Evolutionary conservation across 441 rosid genomes (phyloP), one percentile per base, ranked within the genome.

Genomic region (Jatropha podagrica): DNA sequence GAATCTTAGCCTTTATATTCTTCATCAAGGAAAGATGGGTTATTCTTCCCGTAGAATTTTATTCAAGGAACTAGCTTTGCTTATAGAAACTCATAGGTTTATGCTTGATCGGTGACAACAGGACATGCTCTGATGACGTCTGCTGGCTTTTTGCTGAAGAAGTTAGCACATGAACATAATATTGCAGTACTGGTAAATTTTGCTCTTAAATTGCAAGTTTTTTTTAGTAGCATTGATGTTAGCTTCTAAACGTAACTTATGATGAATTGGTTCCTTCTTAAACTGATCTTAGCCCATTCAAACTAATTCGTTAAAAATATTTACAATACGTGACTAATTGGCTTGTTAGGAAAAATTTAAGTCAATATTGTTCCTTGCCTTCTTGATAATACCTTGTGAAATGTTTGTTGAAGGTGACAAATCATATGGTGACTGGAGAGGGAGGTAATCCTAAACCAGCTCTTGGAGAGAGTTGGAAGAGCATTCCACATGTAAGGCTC

Each of bases 401-500:
- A 55, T 54, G 18, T 56, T 75, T 67, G 10, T 71, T 76, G 75
- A 83, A 94, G 98, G 90, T 94, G 81, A 92, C 88, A 7, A 90
- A 93, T 82, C 98, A 90, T 83, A 93, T 87, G 13, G 97, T 92
- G 78, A 88, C 86, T 68, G 92, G 95, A 80, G 95, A 85, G 69
- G 89, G 88, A 63, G 91, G 93, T 69, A 73, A 71, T 61, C 78
- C 73, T 60, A 94, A 90, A 84, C 97, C 97, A 41, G 97, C 98
- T 76, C 93, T 92, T 42, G 98, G 98, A 61, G 92, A 92, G 87
- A 85, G 86, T 78, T 93, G 98, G 98, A 92, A 92, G 86, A 87
- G 85, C 80, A 83, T 94, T 67, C 93, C 98, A 55, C 94, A 92
- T 72, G 85, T 81, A 77, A 89, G 98, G 86, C 90, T 94, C 71